Conservation (phyloP, 257 asterid species). For the Nicotiana paniculata region DNA sequence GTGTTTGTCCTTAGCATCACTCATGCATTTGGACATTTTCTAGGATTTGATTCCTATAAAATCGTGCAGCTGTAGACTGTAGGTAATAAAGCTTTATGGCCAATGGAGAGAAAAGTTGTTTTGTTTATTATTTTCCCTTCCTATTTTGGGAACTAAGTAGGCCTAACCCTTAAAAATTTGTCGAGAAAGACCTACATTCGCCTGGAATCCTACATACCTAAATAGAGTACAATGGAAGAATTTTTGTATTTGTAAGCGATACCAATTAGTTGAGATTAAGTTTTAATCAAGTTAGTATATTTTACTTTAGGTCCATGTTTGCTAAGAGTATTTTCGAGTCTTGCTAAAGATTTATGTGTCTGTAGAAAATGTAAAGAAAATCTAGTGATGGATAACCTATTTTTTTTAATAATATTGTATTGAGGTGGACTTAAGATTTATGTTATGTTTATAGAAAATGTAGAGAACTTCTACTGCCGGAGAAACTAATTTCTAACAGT, state of each 20-base stretch:
- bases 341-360: neutral
- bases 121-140: neutral
- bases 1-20: neutral
- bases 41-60: neutral
- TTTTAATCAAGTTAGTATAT: neutral
- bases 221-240: neutral
- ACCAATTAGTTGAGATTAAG: neutral
- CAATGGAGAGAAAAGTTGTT: neutral
- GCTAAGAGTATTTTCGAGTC: neutral
- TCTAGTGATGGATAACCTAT: neutral
- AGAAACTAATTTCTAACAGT: neutral
- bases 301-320: neutral
- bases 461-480: neutral
- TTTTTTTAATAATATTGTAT: neutral
- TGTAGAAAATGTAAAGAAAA: neutral
- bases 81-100: neutral
- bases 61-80: neutral
- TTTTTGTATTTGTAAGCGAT: neutral
- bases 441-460: neutral
- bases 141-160: neutral
- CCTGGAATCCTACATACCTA: neutral
- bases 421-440: neutral
- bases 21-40: neutral
- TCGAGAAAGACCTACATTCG: neutral
- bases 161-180: neutral